Base-by-base conservation (phyloP, 2,329 filamentous ascomycete species). In the Eurotiales sp. region DNA sequence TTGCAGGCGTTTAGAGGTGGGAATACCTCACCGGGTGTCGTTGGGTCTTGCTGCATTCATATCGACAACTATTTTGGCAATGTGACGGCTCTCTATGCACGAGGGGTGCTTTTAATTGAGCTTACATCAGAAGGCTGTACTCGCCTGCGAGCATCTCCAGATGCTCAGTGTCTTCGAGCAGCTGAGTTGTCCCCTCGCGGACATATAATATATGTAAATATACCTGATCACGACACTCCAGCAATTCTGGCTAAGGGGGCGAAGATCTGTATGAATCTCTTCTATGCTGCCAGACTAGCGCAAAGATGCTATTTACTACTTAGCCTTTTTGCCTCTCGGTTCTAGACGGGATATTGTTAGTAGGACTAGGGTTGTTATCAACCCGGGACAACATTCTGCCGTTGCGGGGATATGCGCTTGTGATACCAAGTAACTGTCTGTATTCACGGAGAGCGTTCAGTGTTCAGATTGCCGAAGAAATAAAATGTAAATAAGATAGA, bases 1-100 rank as follows among this genome's bases (percentile, higher is more conserved):
- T 50, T 50, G 47, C 47, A 50, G 47, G 47, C 47, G 47, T 50
- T 50, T 2, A 27, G n/a, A 25, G 22, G 39, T 12, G 29, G 32
- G 17, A 22, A 12, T 29, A 46, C 12, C 11, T 27, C 4, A 10
- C 40, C 21, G 8, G 40, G 40, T 17, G 40, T 43, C 27, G 10
- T 37, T 21, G 32, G 32, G 32, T 17, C 11, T n/a, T 5, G 14
- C 15, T 36, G 34, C 34, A 37, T 37, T 37, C 21, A 19, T 37
- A 19, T 37, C 34, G 12, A 15, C 34, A 37, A 21, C 17, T 11
- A 8, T 10, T 37, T 37, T 11, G n/a, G 32, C 32, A 36, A n/a
- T 14, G 8, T n/a, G 30, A 34, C 15, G 12, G 15, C n/a, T 36
- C 32, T 36, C 19, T 15, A 17, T 5, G 15, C 30, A 34, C n/a